Base-by-base conservation (phyloP, 139 green algal species). In the Picochlorum sp. region DNA sequence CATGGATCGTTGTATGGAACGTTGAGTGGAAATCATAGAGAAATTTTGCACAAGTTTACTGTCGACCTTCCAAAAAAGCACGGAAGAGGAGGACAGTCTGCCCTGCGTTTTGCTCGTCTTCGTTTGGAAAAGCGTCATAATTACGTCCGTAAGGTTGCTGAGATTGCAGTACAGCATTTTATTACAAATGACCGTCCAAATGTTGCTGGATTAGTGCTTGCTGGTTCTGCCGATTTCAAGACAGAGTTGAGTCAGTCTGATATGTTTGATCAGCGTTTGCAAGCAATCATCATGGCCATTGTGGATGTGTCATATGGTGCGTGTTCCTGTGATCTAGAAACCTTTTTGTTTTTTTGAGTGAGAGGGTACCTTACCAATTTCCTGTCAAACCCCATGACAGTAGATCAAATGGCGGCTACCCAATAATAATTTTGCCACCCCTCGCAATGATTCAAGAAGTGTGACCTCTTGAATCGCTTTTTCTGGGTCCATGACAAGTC, bases 21-120 rank as follows among this genome's bases (percentile, higher is more conserved):
- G 4, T 76, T 99, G 62, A 85, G 60, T n/a, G 94, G 94, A 34
- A 99, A 99, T 83, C 94, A 85, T 15, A 81, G 94, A 4, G 92
- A 98, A 63, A 76, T 96, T 14, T 66, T 98, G 54, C 88, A 97
- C 82, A 98, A 98, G 73, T 93, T 98, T 74, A 83, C 72, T 20
- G 93, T 98, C 13, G 93, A 99, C 56, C 79, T 99, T 62, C 93
- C 93, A 37, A 99, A 99, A 86, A 99, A 99, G 85, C 93, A 99
- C 86, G 93, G 93, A 6, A 72, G 93, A 26, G 90, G 90, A 64
- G 90, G 89, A 6, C 93, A 99, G 81, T 99, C 93, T 6, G 93
- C 93, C 60, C 83, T 99, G 69, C 93, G 93, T 79, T 99, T 99
- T 67, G 93, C 94, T 31, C 90, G 93, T 49, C 73, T 99, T 70